Evolutionary conservation across 2,329 filamentous ascomycete genomes (phyloP), one percentile per base, ranked within the genome.

Genomic region (Aspergillus intermedius): DNA sequence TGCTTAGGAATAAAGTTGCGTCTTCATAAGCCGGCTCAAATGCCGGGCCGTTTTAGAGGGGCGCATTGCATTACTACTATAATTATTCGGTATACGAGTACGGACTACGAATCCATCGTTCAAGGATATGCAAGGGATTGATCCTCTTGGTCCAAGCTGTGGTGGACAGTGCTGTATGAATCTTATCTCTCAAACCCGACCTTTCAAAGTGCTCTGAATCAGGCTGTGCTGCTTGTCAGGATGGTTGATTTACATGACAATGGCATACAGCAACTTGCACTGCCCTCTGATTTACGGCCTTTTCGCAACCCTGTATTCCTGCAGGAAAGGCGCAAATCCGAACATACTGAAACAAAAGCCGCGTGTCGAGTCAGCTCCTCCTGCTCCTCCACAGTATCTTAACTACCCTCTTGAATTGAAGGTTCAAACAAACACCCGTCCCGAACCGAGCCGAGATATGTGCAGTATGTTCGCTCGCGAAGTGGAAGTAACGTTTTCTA

Each of bases 371-470:
- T 30, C 25, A 30, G 25, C 9, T 28, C 25, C 25, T 10, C 25
- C 25, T 30, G 4, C 10, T 30, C 10, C 25, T 30, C 25, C 25
- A 4, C 10, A 30, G 9, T 30, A 12, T 22, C 21, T 22, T 22
- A 6, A 37, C n/a, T 37, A 37, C 17, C 5, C 7, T 37, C 34
- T 8, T 37, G 34, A 19, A 30, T 4, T 12, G 25, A 30, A 12
- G n/a, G 34, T 19, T 12, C 8, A 21, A 13, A 40, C 37, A 13
- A 19, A 40, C 17, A 7, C 19, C 10, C 22, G 41, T 22, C 23
- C 23, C 41, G 41, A 43, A 30, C 41, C 41, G 41, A 43, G 22
- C 41, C 41, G 41, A 19, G 25, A 30, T 42, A 42, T 42, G 41
- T 28, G 15, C 13, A 15, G 13, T 28, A 28, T 28, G 25, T 28